A percentile compares a stretch with the other conserved stretches of the same genome.
Evolutionary conservation across 73 alveolate species (phyloP).

Genomic region (Paramecium primaurelia): DNA sequence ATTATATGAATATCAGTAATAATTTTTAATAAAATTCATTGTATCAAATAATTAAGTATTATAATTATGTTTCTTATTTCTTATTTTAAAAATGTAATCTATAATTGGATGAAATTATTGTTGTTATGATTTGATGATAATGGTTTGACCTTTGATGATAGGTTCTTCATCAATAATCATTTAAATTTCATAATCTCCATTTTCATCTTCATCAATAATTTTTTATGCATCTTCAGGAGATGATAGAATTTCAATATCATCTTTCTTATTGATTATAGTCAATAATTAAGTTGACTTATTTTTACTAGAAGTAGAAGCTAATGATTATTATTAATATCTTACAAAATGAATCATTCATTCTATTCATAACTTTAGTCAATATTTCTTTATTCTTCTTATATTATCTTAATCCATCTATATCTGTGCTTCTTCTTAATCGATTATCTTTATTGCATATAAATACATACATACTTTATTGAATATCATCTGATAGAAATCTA

Average conservation of each 20-base stretch:
- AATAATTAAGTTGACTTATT: background rate
- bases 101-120: background rate
- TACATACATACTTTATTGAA: background rate
- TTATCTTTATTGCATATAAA: background rate
- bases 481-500: background rate
- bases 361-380: background rate
- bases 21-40: background rate
- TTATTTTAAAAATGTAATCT: background rate
- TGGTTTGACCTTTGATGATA: background rate
- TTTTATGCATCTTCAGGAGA: slow-evolving; percentile 30
- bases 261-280: slow-evolving; percentile 30
- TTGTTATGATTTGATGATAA: background rate
- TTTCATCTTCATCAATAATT: slow-evolving; percentile 35
- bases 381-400: background rate
- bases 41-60: background rate
- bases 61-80: background rate
- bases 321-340: background rate
- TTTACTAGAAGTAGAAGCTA: slow-evolving; percentile 14
- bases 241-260: slow-evolving; percentile 14
- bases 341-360: background rate
- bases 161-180: slow-evolving; percentile 40
- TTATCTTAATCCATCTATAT: background rate
- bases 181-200: slow-evolving; percentile 28
- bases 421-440: background rate
- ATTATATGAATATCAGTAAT: background rate